Evolutionary conservation across 495 filamentous ascomycete species (phyloP), one percentile per base, ranked within the genome.

Genomic region (Xylaria longipes): DNA sequence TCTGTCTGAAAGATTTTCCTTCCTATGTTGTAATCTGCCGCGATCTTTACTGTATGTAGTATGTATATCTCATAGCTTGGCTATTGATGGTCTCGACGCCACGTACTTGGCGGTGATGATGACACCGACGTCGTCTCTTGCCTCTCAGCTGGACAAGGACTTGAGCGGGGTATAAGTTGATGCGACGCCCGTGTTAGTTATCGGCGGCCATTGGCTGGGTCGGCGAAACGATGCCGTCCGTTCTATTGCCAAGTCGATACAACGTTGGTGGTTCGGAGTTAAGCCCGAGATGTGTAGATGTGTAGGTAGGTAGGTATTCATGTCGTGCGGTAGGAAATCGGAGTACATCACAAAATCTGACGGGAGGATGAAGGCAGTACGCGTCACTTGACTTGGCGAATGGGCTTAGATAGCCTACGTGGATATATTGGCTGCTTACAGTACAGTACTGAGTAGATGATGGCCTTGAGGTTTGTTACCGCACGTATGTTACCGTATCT

Each of bases 321-420:
- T 12, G 27, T 12, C 14, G 22, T 1, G 3, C 17, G n/a, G 22
- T 52, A 7, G 27, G 27, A 50, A 31, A 60, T 22, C 33, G 17
- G 11, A 60, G 57, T 60, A 60, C 5, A 12, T 3, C 25, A 37
- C 20, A 31, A 56, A 56, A 29, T 56, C 52, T 14, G 57, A 60
- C 1, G 12, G 57, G 14, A 35, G 14, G 22, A 4, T 22, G 12
- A 35, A 58, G 57, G 17, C 39, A 31, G 57, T 60, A 60, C 57
- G 57, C 31, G 57, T 60, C 57, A 60, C 31, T 60, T 39, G 31
- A 22, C 57, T 60, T 60, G 57, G 57, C 57, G 33, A 60, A 60
- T 22, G 33, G 57, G 57, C 57, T 60, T 60, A 60, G 57, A 37
- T 29, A 48, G 17, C 41, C 5, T 54, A 27, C 2, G 45, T 25